Evolutionary conservation across 306 rosid genomes (phyloP).

Genomic region (Casuarina equisetifolia): DNA sequence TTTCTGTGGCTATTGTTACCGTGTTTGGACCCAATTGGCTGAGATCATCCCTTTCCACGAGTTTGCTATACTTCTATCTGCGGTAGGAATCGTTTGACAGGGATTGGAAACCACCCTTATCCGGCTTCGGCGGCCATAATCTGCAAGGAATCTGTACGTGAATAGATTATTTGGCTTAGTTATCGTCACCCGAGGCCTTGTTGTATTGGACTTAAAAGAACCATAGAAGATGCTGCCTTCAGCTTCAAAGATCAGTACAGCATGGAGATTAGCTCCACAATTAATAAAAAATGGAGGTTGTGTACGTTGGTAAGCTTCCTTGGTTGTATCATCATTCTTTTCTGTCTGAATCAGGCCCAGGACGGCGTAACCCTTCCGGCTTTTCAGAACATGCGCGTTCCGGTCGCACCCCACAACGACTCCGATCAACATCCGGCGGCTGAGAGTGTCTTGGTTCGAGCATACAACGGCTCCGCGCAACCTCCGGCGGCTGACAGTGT

Average conservation of each 20-base stretch:
- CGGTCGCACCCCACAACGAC: slow-evolving; percentile 1
- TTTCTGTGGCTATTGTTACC: background rate
- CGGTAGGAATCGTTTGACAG: background rate
- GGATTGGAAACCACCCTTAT: background rate
- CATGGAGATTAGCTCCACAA: slow-evolving; percentile 32
- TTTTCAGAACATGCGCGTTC: background rate
- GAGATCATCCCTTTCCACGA: no score
- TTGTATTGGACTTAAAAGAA: no score
- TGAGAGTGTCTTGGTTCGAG: no score
- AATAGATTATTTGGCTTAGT: no score
- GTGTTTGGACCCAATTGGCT: background rate
- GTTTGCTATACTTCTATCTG: no score
- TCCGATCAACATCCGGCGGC: background rate
- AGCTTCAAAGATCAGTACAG: background rate
- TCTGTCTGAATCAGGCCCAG: slow-evolving; percentile 25
- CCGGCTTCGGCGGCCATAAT: background rate
- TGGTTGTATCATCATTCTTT: slow-evolving; percentile 15
- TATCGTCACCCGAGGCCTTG: no score
- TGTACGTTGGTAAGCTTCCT: slow-evolving; percentile 32
- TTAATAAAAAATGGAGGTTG: slow-evolving; percentile 33
- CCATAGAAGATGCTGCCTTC: background rate
- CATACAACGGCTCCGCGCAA: no score
- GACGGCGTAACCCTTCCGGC: slow-evolving; percentile 4
- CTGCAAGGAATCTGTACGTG: background rate
- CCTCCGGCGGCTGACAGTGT: no score